Base-by-base conservation (phyloP, 2,329 filamentous ascomycete genomes). In the Stylonectria norvegica region DNA sequence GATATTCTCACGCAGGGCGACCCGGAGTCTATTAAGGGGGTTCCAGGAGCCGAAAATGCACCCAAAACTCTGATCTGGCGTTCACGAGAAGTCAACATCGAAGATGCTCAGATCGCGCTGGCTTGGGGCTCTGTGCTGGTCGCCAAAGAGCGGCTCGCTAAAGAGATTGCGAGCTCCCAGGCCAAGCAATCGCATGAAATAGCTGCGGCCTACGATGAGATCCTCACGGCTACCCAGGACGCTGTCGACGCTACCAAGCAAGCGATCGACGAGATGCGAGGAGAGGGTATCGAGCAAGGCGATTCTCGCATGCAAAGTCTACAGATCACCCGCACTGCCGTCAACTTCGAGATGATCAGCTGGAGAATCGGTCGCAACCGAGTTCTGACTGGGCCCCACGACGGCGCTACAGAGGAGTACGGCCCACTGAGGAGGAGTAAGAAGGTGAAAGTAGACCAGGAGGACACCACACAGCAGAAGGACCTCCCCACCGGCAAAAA, bases 331-430 rank as follows among this genome's bases (percentile, higher is more conserved):
- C 85, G 86, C 46, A 94, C 94, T 0, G 89, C 91, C 2, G 88
- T 97, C 41, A 95, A 93, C 64, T 97, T 95, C 63, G 87, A 88
- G 51, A 81, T 96, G 65, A 85, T 98, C 41, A 90, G 88, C 59
- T 97, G 90, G 90, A 79, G 93, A 62, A 87, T 97, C 49, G 91
- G 91, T 18, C 83, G 93, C 34, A 97, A 98, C 64, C 78, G 93
- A 38, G 85, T 95, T 0, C 70, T 98, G 47, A 87, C 89, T 36
- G 90, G 91, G n/a, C 70, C 78, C 5, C 75, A 85, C 39, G 91
- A 97, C 54, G 91, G 91, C 3, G 76, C 87, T 12, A 64, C 75
- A 12, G 64, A 77, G 15, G 72, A 76, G 14, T 75, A 74, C 42
- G 69, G 66, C 4, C 63, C 64, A 3, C 67, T 65, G 31, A 72